phyloP scores from a whole-genome alignment of 192 early-diverging fungal species.

The Coemansia reversa region DNA sequence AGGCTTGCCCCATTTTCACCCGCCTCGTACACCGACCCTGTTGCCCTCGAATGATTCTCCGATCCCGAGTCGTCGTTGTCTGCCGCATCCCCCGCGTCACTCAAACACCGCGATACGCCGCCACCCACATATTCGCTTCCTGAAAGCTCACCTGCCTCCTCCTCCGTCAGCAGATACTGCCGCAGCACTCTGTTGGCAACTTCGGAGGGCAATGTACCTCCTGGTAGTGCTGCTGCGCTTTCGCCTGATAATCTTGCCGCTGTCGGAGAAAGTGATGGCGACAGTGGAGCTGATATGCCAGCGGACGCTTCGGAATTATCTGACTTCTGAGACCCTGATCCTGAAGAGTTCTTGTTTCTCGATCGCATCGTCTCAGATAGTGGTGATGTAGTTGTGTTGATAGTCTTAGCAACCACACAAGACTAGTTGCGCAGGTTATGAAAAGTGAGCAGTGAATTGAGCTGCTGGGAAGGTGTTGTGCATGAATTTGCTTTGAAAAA shows the following conservation, averaged over 20 bases:
- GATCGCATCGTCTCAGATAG: background rate
- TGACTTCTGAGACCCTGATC: constrained; percentile 1
- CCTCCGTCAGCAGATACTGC: constrained; percentile 33
- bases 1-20: constrained; percentile 2
- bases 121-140: background rate
- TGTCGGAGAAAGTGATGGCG: background rate
- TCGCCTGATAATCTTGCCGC: background rate
- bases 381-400: background rate
- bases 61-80: constrained; percentile 13
- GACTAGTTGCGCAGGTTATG: too few species aligned
- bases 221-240: background rate
- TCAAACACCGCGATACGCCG: constrained; percentile 4
- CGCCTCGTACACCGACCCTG: background rate
- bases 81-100: constrained; percentile 11
- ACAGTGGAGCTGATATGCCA: background rate
- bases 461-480: too few species aligned
- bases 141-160: constrained; percentile 22
- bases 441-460: too few species aligned
- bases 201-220: constrained; percentile 12
- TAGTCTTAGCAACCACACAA: background rate
- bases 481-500: too few species aligned
- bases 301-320: background rate
- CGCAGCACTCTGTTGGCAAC: constrained; percentile 27
- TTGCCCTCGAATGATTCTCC: background rate
- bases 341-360: background rate